Evolutionary conservation across 306 rosid species (phyloP).

Genomic region (Carpinus fangiana): DNA sequence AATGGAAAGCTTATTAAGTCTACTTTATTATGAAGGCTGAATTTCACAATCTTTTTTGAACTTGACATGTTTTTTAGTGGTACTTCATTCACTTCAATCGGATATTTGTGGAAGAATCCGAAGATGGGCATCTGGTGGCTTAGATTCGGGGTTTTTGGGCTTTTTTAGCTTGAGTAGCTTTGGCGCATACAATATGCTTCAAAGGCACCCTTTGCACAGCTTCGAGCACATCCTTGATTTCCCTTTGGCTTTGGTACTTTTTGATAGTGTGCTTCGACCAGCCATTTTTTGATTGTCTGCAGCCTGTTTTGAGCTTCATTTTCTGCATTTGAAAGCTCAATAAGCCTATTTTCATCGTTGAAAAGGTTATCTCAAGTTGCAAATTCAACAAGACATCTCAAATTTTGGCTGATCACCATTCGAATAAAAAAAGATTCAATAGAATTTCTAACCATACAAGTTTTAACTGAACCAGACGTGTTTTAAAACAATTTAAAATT

Average conservation of each 20-base stretch:
- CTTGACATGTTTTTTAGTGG: not conserved
- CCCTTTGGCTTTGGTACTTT: too few species aligned
- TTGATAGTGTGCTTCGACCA: not conserved
- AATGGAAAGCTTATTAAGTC: too few species aligned
- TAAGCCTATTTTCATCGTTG: not conserved
- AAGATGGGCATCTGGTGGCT: not conserved
- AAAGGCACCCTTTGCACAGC: not conserved
- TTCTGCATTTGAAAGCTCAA: not conserved
- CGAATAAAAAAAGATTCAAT: too few species aligned
- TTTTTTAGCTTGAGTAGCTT: not conserved
- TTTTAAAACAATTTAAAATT: not conserved
- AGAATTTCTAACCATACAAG: not conserved
- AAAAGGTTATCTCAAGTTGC: not conserved
- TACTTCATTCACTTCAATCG: not conserved
- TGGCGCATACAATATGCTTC: not conserved
- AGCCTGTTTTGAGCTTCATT: not conserved
- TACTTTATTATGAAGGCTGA: too few species aligned
- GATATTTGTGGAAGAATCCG: not conserved
- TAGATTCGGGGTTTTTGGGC: not conserved
- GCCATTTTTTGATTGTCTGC: not conserved
- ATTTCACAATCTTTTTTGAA: too few species aligned
- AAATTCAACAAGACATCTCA: not conserved
- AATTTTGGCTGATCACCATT: too few species aligned
- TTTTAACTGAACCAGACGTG: not conserved
- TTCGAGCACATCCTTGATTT: too few species aligned